A percentile compares a stretch with the other conserved stretches of the same genome.
Conservation (phyloP, 2,329 filamentous ascomycete species). For the Pseudonectria foliicola region DNA sequence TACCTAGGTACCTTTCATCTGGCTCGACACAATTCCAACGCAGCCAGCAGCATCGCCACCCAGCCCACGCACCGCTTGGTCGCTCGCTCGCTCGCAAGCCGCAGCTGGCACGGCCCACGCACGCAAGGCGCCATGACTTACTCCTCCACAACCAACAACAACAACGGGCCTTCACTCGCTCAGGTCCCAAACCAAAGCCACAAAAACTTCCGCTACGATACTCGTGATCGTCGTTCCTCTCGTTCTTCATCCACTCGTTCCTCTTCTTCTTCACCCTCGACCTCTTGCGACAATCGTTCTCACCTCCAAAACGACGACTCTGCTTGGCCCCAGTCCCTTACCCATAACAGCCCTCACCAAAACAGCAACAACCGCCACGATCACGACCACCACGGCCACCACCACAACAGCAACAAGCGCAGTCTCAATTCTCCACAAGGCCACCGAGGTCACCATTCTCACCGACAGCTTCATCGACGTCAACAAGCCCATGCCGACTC, state of each 20-base stretch:
- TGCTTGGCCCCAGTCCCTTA: constrained; percentile 2
- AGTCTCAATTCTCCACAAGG: no score
- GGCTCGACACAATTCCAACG: no score
- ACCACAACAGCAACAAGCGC: constrained; percentile 9
- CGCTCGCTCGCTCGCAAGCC: constrained; percentile 1
- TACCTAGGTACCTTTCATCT: no score
- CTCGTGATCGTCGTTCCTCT: constrained; percentile 8
- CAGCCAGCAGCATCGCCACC: neutral
- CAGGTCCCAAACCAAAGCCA: constrained; percentile 24
- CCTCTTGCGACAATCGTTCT: constrained; percentile 9
- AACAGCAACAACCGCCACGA: constrained; percentile 9
- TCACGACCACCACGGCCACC: constrained; percentile 19
- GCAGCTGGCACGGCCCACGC: constrained; percentile 17
- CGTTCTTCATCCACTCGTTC: constrained; percentile 11
- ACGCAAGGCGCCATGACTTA: constrained; percentile 26
- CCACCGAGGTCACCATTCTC: constrained; percentile 15
- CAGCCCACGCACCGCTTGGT: constrained; percentile 3
- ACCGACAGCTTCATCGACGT: no score
- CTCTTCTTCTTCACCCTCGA: constrained; percentile 7
- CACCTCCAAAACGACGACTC: constrained; percentile 13
- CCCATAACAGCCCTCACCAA: constrained; percentile 9
- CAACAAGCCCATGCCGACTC: no score
- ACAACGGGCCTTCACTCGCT: constrained; percentile 31
- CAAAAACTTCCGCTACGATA: constrained; percentile 11
- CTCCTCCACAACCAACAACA: constrained; percentile 13